Percentiles rank a stretch among this genome's conserved stretches.
Conservation (phyloP, 2,329 filamentous ascomycete species). For the Dothistroma septosporum region DNA sequence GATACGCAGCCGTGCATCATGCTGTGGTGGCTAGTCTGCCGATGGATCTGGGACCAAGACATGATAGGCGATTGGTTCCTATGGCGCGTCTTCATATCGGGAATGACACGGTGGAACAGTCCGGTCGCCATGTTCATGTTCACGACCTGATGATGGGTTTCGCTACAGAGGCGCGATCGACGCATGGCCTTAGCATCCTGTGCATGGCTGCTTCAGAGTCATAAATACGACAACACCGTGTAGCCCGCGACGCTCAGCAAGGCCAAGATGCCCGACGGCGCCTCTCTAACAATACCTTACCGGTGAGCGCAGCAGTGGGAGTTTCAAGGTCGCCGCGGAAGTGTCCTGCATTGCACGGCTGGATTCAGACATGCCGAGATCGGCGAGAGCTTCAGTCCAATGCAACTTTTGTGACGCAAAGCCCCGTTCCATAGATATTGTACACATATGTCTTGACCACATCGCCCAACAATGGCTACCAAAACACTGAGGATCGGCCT, state of each 20-base stretch:
- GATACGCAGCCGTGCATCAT: not conserved
- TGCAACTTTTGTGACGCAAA: not conserved
- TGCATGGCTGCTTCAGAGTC: no score
- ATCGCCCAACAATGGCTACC: not conserved
- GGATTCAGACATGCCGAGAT: not conserved
- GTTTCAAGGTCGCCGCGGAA: not conserved
- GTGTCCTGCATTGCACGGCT: not conserved
- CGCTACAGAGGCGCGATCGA: no score
- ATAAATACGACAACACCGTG: no score
- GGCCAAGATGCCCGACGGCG: not conserved
- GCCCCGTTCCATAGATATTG: not conserved
- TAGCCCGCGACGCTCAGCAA: no score
- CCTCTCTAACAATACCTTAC: not conserved
- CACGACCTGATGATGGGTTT: no score
- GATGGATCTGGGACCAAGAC: slow-evolving; percentile 1
- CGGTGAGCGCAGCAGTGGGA: not conserved
- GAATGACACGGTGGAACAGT: no score
- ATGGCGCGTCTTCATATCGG: not conserved
- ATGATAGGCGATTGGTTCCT: not conserved
- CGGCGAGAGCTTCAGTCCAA: not conserved
- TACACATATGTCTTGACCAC: not conserved
- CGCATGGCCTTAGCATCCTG: no score
- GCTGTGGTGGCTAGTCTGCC: not conserved
- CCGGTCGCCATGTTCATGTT: no score
- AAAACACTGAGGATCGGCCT: slow-evolving; percentile 50